phyloP scores from a whole-genome alignment of 2,329 filamentous ascomycete genomes.

The Hypocrella siamensis region DNA sequence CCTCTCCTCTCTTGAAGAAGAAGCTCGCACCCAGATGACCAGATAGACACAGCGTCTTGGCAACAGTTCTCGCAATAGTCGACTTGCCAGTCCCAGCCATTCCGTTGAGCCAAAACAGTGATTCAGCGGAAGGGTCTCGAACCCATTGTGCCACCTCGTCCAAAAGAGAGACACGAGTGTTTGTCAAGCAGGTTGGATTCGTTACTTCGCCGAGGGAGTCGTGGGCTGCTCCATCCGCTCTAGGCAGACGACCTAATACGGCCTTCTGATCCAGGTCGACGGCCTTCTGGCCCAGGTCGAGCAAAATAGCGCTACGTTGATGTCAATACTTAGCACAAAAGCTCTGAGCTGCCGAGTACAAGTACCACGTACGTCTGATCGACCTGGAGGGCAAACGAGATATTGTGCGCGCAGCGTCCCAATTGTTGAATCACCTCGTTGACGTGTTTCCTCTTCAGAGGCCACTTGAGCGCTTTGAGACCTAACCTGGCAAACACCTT shows the following conservation, averaged over 20 bases:
- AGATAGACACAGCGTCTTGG: slow-evolving; percentile 2
- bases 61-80: slow-evolving; percentile 18
- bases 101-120: slow-evolving; percentile 21
- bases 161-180: slow-evolving; percentile 17
- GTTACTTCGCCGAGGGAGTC: slow-evolving; percentile 18
- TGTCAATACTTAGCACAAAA: too few species aligned
- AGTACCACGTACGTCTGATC: too few species aligned
- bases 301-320: too few species aligned
- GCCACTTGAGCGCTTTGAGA: too few species aligned
- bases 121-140: slow-evolving; percentile 6
- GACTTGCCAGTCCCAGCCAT: slow-evolving; percentile 24
- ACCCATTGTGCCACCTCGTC: slow-evolving; percentile 11
- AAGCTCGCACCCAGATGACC: slow-evolving; percentile 19
- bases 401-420: too few species aligned
- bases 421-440: too few species aligned
- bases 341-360: too few species aligned
- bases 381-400: too few species aligned
- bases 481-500: too few species aligned
- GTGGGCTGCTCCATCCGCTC: slow-evolving; percentile 13
- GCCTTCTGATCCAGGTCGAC: too few species aligned
- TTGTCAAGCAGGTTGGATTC: slow-evolving; percentile 13
- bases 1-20: slow-evolving; percentile 28
- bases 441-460: too few species aligned
- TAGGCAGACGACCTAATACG: slow-evolving; percentile 1
- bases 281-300: too few species aligned